Evolutionary conservation across 495 filamentous ascomycete species (phyloP), one percentile per base, ranked within the genome.

Genomic region (Penicillium mononematosum): DNA sequence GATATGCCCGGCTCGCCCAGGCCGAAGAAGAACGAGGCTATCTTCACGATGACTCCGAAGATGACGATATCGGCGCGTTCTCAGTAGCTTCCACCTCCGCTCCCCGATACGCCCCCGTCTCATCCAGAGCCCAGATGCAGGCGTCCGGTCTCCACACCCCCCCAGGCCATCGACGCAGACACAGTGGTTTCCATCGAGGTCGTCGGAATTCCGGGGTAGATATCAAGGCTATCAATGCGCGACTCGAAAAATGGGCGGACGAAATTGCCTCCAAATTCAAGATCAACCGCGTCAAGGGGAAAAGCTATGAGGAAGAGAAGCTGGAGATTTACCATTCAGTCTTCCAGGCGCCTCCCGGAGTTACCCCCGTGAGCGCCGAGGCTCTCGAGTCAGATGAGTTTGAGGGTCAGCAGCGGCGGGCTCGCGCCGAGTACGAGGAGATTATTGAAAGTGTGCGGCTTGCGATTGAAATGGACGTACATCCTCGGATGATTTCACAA

Each of bases 201-300:
- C 79, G 86, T 59, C 87, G 91, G 56, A 96, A 91, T 67, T 91
- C 91, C 29, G 92, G 91, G 5, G 94, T 98, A 11, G 94, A 99
- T 70, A 92, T 99, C 64, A 98, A 98, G 72, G 94, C 93, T 58
- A 97, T 99, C 71, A 99, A 99, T 74, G 92, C 94, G 53, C 85
- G 94, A 46, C 78, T 99, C 19, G 94, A 99, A 70, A 80, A 89
- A 62, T 99, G 94, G 94, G 95, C 95, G 41, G 93, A 96, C 61
- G 93, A 99, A 76, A 98, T 99, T 64, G 93, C 95, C 29, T 89
- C 88, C 61, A 95, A 95, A 64, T 98, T 98, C 83, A 98, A 96
- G 76, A 90, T 92, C 63, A 78, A 82, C 55, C 85, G 83, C 41
- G 84, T 86, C 59, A 92, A 88, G 71, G 89, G 88, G 29, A 88